These are phyloP conservation scores for Wickerhamomyces bovis DNA, from an alignment of 805 yeast genomes.

Conservation along the genomic window DNA sequence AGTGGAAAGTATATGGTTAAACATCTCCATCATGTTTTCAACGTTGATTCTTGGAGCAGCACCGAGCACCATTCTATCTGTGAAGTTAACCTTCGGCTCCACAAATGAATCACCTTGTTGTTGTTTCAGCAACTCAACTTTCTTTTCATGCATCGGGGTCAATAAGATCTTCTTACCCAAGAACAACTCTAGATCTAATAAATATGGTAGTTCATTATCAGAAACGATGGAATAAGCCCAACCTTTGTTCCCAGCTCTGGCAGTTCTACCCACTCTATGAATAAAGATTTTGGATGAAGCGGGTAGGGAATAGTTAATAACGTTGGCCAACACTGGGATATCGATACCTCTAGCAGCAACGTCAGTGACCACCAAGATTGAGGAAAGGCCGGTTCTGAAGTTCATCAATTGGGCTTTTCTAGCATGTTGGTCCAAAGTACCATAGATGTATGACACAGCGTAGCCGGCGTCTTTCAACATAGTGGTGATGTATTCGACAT, in stretches of 20 bases:
- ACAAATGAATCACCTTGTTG: slow-evolving; percentile 33
- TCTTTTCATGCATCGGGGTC: slow-evolving; percentile 63
- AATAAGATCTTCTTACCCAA: slow-evolving; percentile 75
- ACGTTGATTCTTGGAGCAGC: slow-evolving; percentile 66
- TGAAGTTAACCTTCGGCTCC: slow-evolving; percentile 62
- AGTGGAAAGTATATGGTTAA: slow-evolving; percentile 49
- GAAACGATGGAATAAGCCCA: slow-evolving; percentile 92
- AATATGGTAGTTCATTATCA: slow-evolving; percentile 83
- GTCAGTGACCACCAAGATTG: slow-evolving; percentile 92
- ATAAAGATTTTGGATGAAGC: slow-evolving; percentile 89
- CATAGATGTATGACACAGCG: slow-evolving; percentile 84
- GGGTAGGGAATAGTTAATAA: slow-evolving; percentile 85
- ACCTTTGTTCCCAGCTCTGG: slow-evolving; percentile 97
- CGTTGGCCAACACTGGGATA: slow-evolving; percentile 94
- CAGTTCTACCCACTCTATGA: slow-evolving; percentile 98
- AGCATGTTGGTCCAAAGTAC: slow-evolving; percentile 92
- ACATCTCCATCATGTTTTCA: slow-evolving; percentile 70
- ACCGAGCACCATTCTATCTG: slow-evolving; percentile 77
- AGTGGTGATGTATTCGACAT: slow-evolving; percentile 82
- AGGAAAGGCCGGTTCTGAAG: slow-evolving; percentile 78
- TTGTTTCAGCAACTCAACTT: slow-evolving; percentile 42
- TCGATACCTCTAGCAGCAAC: slow-evolving; percentile 99
- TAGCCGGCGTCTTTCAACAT: slow-evolving; percentile 75
- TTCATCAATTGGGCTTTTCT: slow-evolving; percentile 82
- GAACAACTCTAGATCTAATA: slow-evolving; percentile 85